phyloP scores from a whole-genome alignment of 2,329 filamentous ascomycete genomes.

The Monosporascus sp. region DNA sequence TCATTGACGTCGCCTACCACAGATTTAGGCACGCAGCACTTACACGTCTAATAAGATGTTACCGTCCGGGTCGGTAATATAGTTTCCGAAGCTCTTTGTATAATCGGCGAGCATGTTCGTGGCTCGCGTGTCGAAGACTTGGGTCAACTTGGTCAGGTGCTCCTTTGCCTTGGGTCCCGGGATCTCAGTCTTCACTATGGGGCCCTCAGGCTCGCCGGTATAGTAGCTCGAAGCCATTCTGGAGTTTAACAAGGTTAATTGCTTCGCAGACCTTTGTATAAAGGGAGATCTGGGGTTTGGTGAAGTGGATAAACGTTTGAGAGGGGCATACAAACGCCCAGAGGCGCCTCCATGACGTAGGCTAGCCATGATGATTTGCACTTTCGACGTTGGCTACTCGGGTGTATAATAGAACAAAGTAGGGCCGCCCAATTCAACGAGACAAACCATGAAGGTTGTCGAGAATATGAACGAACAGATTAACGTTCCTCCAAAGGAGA shows the following conservation, averaged over 20 bases:
- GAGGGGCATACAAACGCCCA: slow-evolving; percentile 17
- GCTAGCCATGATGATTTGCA: slow-evolving; percentile 17
- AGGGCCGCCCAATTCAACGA: no score
- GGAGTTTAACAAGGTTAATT: slow-evolving; percentile 9
- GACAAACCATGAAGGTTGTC: no score
- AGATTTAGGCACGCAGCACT: slow-evolving; percentile 21
- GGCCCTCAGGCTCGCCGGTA: slow-evolving; percentile 45
- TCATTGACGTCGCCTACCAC: no score
- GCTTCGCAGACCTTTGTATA: slow-evolving; percentile 10
- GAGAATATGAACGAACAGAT: no score
- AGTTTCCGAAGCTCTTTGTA: slow-evolving; percentile 71
- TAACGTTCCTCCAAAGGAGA: no score
- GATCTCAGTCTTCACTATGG: slow-evolving; percentile 54
- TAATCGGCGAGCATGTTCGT: slow-evolving; percentile 81
- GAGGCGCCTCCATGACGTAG: slow-evolving; percentile 22
- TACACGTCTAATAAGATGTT: slow-evolving; percentile 69
- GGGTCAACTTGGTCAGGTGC: slow-evolving; percentile 63
- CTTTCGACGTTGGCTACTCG: background rate
- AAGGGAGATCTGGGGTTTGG: slow-evolving; percentile 8
- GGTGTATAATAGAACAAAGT: background rate
- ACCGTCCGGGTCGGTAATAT: slow-evolving; percentile 67
- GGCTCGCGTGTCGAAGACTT: slow-evolving; percentile 80
- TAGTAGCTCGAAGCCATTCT: slow-evolving; percentile 26
- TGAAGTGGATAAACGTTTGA: slow-evolving; percentile 10
- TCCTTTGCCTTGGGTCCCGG: slow-evolving; percentile 72